A percentile compares a stretch with the other conserved stretches of the same genome.
phyloP scores from a whole-genome alignment of 108 stramenopile genomes.

The Nitzschia sp. region DNA sequence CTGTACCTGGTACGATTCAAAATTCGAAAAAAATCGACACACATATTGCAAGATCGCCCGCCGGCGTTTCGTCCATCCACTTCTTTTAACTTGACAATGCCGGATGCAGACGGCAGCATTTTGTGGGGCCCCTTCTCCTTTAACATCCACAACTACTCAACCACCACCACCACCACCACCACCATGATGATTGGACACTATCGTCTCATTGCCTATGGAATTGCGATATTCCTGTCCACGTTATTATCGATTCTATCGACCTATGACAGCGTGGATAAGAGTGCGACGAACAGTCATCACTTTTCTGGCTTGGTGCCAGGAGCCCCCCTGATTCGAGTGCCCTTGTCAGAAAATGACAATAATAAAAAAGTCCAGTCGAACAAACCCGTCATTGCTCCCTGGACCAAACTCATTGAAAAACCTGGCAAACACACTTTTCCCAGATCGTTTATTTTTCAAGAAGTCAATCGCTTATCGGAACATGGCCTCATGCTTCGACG shows the following conservation, averaged over 20 bases:
- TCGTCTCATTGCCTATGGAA: constrained; percentile 1
- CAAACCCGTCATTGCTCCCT: constrained; percentile 27
- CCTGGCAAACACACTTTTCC: background rate
- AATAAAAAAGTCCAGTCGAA: background rate
- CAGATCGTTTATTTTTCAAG: constrained; percentile 27
- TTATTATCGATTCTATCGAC: constrained; percentile 3
- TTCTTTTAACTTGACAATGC: too few relatives aligned
- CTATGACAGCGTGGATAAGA: background rate
- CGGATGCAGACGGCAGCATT: too few relatives aligned
- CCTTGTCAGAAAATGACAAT: too few relatives aligned
- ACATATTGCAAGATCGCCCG: too few relatives aligned
- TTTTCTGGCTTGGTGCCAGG: background rate
- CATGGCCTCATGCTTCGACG: constrained; percentile 15
- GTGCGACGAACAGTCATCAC: background rate
- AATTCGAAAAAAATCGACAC: too few relatives aligned
- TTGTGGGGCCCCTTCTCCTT: too few relatives aligned
- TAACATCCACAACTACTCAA: too few relatives aligned
- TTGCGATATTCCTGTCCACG: background rate
- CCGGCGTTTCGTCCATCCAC: too few relatives aligned
- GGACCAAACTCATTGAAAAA: constrained; percentile 16
- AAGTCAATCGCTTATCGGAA: constrained; percentile 5
- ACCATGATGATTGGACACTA: background rate
- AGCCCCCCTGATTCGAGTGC: too few relatives aligned
- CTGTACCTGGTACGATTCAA: too few relatives aligned
- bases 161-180: too few relatives aligned